phyloP scores from a whole-genome alignment of 1,139 yeast species.

The Sugiyamaella pinicola region DNA sequence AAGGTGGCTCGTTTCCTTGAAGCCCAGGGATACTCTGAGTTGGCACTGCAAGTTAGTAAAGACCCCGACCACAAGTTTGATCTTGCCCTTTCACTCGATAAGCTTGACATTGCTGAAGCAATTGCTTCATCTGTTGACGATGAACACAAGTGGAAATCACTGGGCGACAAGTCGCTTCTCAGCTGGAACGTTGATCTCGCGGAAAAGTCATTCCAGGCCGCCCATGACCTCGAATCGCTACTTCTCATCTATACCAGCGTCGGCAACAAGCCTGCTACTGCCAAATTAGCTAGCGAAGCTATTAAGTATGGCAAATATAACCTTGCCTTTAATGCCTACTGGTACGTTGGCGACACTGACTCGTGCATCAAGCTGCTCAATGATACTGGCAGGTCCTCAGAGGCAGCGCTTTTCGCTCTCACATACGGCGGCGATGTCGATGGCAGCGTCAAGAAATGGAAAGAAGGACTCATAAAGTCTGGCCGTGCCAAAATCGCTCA shows the following conservation, averaged over 20 bases:
- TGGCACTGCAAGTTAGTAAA: constrained; percentile 79
- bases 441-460: constrained; percentile 66
- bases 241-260: constrained; percentile 82
- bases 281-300: constrained; percentile 60
- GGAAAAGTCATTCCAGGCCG: constrained; percentile 73
- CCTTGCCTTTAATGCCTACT: constrained; percentile 88
- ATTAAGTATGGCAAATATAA: constrained; percentile 76
- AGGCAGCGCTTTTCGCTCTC: constrained; percentile 79
- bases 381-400: constrained; percentile 72
- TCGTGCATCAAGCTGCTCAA: constrained; percentile 68
- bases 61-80: constrained; percentile 88
- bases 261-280: constrained; percentile 64
- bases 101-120: constrained; percentile 70
- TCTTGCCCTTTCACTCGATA: constrained; percentile 68
- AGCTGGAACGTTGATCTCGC: constrained; percentile 84
- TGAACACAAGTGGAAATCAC: constrained; percentile 83
- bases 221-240: constrained; percentile 80
- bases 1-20: constrained; percentile 92
- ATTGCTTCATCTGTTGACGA: constrained; percentile 56
- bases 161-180: constrained; percentile 83
- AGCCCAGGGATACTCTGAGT: constrained; percentile 82
- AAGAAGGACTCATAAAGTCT: constrained; percentile 51
- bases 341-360: constrained; percentile 76
- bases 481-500: constrained; percentile 65
- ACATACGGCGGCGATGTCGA: constrained; percentile 65